phyloP scores from a whole-genome alignment of 192 early-diverging fungal species.

The Coemansia sp. region DNA sequence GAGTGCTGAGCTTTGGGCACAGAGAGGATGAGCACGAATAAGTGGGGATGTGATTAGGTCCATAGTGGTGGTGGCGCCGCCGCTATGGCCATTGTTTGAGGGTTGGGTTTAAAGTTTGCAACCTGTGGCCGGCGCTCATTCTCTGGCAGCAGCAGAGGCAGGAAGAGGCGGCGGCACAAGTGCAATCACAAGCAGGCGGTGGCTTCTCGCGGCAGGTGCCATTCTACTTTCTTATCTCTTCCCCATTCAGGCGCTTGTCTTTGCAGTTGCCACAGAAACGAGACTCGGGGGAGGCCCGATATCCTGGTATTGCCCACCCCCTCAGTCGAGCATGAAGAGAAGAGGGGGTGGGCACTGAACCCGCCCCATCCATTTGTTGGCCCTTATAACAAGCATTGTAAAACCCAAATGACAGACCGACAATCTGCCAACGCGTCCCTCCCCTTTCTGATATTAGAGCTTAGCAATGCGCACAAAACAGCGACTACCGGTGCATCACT shows the following conservation, averaged over 20 bases:
- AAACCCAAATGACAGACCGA: not conserved
- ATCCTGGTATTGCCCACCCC: slow-evolving; percentile 1
- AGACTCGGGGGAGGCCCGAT: slow-evolving; percentile 3
- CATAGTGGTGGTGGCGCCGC: not conserved
- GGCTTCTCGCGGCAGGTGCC: not conserved
- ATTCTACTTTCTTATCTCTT: not conserved
- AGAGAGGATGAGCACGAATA: not conserved
- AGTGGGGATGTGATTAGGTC: not conserved
- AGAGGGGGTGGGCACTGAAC: not conserved
- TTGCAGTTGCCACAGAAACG: not conserved
- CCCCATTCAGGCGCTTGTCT: not conserved
- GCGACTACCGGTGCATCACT: not conserved
- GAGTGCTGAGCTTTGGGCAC: not conserved
- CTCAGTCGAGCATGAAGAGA: not conserved
- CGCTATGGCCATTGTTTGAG: not conserved
- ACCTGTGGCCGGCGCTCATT: not conserved
- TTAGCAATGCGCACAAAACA: not conserved
- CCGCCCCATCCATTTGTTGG: not conserved
- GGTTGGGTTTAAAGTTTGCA: slow-evolving; percentile 4
- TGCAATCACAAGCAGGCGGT: not conserved
- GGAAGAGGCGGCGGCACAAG: not conserved
- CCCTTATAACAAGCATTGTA: not conserved
- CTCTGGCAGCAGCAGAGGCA: not conserved
- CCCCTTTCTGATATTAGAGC: slow-evolving; percentile 12
- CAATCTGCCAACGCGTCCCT: slow-evolving; percentile 1